Conservation (phyloP, 805 yeast genomes). For the Cyberlindnera saturnus region DNA sequence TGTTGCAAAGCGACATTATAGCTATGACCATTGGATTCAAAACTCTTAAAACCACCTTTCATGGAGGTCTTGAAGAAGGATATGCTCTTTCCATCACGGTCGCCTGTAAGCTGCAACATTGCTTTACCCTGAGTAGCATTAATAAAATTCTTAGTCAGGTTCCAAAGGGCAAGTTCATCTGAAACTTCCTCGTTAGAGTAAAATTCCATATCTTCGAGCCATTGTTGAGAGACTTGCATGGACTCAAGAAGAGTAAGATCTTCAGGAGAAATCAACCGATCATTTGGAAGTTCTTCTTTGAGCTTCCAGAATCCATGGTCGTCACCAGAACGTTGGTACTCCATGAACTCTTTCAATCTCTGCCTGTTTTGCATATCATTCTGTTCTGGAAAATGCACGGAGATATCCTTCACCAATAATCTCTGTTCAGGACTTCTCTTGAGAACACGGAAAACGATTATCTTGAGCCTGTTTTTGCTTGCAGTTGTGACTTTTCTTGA, state of each 20-base stretch:
- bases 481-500: constrained; percentile 93
- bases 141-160: constrained; percentile 81
- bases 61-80: constrained; percentile 87
- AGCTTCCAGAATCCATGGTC: constrained; percentile 96
- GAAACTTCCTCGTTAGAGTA: constrained; percentile 49
- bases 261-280: constrained; percentile 87
- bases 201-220: constrained; percentile 71
- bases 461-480: constrained; percentile 81
- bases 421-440: constrained; percentile 70
- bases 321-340: constrained; percentile 87
- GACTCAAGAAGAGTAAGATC: constrained; percentile 82
- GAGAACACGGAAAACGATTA: constrained; percentile 87
- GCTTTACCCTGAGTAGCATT: constrained; percentile 95
- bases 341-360: constrained; percentile 95
- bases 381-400: constrained; percentile 92
- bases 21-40: constrained; percentile 55
- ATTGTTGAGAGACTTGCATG: constrained; percentile 91
- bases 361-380: constrained; percentile 97
- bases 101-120: constrained; percentile 93
- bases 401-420: constrained; percentile 78
- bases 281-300: constrained; percentile 63
- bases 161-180: constrained; percentile 92
- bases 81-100: constrained; percentile 86
- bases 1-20: constrained; percentile 84
- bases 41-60: constrained; percentile 77